Conservation (phyloP, 371 early-diverging fungal genomes). For the Basidiobolus meristosporus region DNA sequence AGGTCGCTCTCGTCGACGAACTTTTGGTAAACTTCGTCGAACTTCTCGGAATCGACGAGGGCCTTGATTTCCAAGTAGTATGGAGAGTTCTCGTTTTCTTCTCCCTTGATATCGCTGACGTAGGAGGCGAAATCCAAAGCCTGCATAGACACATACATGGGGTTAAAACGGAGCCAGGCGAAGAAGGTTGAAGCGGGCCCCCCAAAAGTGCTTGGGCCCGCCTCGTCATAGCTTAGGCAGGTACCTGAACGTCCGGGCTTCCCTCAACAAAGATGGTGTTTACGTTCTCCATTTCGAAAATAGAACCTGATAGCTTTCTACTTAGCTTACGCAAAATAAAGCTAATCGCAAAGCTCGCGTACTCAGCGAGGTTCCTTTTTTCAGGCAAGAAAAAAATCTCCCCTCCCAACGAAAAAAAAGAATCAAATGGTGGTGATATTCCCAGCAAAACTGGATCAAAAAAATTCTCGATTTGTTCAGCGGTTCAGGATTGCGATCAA, state of each 20-base stretch:
- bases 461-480: too few species aligned
- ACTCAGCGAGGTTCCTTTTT: neutral
- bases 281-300: neutral
- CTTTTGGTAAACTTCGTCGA: constrained; percentile 3
- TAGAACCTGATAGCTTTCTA: neutral
- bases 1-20: constrained; percentile 1
- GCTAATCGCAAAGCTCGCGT: neutral
- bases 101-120: constrained; percentile 3
- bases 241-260: neutral
- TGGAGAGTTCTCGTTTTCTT: constrained; percentile 1
- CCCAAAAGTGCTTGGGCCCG: neutral
- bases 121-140: constrained; percentile 3
- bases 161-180: neutral
- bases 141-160: neutral
- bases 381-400: too few species aligned
- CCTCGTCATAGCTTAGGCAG: too few species aligned
- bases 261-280: constrained; percentile 2
- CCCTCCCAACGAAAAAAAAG: too few species aligned
- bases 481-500: too few species aligned
- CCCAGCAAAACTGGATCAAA: too few species aligned
- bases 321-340: neutral
- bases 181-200: too few species aligned
- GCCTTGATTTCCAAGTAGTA: constrained; percentile 1
- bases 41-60: constrained; percentile 4
- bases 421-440: too few species aligned